A percentile compares a stretch with the other conserved stretches of the same genome.
phyloP scores from a whole-genome alignment of 306 rosid species.

The Cucumis cinereus region DNA sequence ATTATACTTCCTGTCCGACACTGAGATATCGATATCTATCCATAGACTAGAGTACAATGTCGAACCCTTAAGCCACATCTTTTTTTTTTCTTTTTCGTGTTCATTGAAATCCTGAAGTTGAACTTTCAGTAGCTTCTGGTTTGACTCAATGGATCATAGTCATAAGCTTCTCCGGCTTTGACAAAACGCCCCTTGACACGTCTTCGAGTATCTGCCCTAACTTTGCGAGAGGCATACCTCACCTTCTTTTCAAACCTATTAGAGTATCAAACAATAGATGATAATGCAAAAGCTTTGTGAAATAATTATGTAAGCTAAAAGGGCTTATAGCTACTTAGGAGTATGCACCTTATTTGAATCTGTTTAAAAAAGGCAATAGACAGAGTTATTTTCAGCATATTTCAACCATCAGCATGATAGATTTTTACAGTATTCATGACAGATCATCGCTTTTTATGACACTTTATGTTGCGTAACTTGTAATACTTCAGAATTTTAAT shows the following conservation, averaged over 20 bases:
- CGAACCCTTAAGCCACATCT: slow-evolving; percentile 9
- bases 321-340: not conserved
- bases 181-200: slow-evolving; percentile 96
- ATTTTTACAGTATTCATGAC: not conserved
- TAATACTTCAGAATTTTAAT: not conserved
- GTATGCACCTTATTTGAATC: not conserved
- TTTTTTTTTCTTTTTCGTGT: not conserved
- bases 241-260: slow-evolving; percentile 76
- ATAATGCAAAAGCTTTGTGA: not conserved
- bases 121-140: slow-evolving; percentile 88
- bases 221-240: slow-evolving; percentile 90
- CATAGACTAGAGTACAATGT: slow-evolving; percentile 20
- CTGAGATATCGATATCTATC: slow-evolving; percentile 27
- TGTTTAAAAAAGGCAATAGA: not conserved
- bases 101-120: slow-evolving; percentile 17
- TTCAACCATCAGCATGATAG: not conserved
- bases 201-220: slow-evolving; percentile 78
- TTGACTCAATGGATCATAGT: slow-evolving; percentile 74
- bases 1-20: slow-evolving; percentile 40
- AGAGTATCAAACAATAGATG: slow-evolving; percentile 2
- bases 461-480: not conserved
- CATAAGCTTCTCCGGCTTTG: slow-evolving; percentile 82
- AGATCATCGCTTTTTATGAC: not conserved
- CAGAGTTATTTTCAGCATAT: not conserved
- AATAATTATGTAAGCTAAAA: not conserved